Evolutionary conservation across 2,329 filamentous ascomycete species (phyloP).

Genomic region (Plenodomus lindquistii): DNA sequence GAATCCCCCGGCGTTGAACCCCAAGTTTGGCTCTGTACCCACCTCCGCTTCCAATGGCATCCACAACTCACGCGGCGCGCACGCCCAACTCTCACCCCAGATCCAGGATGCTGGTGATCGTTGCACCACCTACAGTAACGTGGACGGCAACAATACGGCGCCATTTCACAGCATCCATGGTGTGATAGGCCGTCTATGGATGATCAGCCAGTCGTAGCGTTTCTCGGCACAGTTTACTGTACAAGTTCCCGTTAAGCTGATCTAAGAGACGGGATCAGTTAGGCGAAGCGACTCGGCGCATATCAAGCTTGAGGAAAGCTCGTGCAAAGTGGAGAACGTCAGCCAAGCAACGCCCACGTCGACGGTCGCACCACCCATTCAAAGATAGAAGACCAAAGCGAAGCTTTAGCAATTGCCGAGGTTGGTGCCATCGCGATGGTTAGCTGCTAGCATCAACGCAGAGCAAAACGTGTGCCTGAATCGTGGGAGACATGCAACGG

Average conservation of each 20-base stretch:
- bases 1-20: not conserved
- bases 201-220: not conserved
- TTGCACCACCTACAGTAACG: constrained; percentile 26
- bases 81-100: constrained; percentile 18
- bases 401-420: not conserved
- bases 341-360: constrained; percentile 15
- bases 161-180: not conserved
- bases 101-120: constrained; percentile 10
- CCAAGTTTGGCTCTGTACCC: not conserved
- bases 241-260: not conserved
- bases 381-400: not conserved
- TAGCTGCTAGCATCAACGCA: not conserved
- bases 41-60: not conserved
- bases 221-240: not conserved
- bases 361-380: not conserved
- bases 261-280: not conserved
- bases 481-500: not conserved
- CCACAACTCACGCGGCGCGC: not conserved
- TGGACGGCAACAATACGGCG: constrained; percentile 21
- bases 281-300: constrained; percentile 16
- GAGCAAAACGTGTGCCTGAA: not conserved
- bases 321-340: constrained; percentile 10
- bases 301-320: constrained; percentile 5
- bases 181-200: not conserved
- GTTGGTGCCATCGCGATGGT: not conserved